Percentiles rank a stretch among this genome's conserved stretches.
Conservation (phyloP, 2,329 filamentous ascomycete species). For the Colletotrichum theobromicola region DNA sequence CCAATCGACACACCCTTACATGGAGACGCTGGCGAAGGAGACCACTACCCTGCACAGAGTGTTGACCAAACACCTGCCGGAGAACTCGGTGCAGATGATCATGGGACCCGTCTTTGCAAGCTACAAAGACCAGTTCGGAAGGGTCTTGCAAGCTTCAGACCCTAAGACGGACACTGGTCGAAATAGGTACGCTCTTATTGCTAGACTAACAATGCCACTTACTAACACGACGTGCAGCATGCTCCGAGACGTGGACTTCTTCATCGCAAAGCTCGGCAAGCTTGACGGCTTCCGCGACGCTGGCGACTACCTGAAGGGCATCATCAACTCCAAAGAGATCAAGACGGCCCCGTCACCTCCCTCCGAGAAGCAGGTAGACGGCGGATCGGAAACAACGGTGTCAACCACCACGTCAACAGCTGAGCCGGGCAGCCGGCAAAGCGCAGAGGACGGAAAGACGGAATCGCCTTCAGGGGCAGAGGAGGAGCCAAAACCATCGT, state of each 20-base stretch:
- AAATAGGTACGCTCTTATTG: slow-evolving; percentile 64
- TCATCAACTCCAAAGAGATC: slow-evolving; percentile 66
- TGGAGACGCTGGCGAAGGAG: slow-evolving; percentile 88
- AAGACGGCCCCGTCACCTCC: slow-evolving; percentile 26
- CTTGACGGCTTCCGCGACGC: slow-evolving; percentile 81
- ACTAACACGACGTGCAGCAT: slow-evolving; percentile 60
- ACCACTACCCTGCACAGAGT: slow-evolving; percentile 85
- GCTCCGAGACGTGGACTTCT: slow-evolving; percentile 75
- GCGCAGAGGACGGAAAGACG: slow-evolving; percentile 10
- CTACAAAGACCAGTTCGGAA: slow-evolving; percentile 81
- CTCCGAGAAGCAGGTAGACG: slow-evolving; percentile 9
- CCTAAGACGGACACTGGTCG: slow-evolving; percentile 72
- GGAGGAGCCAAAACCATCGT: slow-evolving; percentile 14
- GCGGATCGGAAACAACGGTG: slow-evolving; percentile 8
- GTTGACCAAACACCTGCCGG: slow-evolving; percentile 80
- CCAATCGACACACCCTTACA: slow-evolving; percentile 67
- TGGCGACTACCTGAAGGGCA: slow-evolving; percentile 70
- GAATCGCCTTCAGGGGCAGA: slow-evolving; percentile 16
- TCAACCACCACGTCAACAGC: slow-evolving; percentile 3
- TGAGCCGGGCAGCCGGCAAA: slow-evolving; percentile 10
- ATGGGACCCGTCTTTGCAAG: slow-evolving; percentile 85
- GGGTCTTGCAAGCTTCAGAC: slow-evolving; percentile 68
- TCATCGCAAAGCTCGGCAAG: slow-evolving; percentile 73
- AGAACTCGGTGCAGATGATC: slow-evolving; percentile 78
- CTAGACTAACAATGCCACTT: neutral